Evolutionary conservation across 768 basidiomycete species (phyloP).

Genomic region (Lyophyllum decastes): DNA sequence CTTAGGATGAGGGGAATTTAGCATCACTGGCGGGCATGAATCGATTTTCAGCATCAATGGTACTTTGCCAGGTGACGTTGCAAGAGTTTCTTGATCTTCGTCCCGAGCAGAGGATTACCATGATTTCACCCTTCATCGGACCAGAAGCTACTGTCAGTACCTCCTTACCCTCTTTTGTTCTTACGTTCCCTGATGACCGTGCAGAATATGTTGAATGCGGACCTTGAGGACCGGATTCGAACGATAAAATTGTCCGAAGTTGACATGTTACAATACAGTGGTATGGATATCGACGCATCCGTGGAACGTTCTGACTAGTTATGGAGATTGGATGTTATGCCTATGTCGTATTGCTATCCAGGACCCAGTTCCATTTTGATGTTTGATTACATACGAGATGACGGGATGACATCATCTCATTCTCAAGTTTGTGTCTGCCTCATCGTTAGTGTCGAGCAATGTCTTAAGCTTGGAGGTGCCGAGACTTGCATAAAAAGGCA

Average conservation of each 20-base stretch:
- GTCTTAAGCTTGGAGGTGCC: not conserved
- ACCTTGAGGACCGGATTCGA: constrained; percentile 11
- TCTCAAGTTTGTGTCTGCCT: not conserved
- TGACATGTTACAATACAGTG: not conserved
- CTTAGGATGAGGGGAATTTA: constrained; percentile 63
- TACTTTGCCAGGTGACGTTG: constrained; percentile 55
- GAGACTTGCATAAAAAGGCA: not conserved
- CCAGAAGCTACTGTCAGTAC: constrained; percentile 51
- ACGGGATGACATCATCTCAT: not conserved
- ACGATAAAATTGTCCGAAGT: not conserved
- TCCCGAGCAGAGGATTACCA: constrained; percentile 45
- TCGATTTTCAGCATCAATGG: constrained; percentile 62
- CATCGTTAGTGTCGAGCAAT: not conserved
- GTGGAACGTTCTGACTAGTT: not conserved
- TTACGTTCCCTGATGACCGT: not conserved
- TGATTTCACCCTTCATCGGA: constrained; percentile 51
- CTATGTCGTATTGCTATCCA: not conserved
- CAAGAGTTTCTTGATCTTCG: constrained; percentile 56
- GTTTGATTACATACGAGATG: not conserved
- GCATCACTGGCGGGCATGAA: constrained; percentile 65
- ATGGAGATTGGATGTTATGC: not conserved
- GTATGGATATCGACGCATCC: not conserved
- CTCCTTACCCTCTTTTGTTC: not conserved
- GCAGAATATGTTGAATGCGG: constrained; percentile 13
- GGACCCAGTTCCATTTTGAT: not conserved